Evolutionary conservation across 2,329 filamentous ascomycete genomes (phyloP), one percentile per base, ranked within the genome.

Genomic region (Fusarium subtropicale): DNA sequence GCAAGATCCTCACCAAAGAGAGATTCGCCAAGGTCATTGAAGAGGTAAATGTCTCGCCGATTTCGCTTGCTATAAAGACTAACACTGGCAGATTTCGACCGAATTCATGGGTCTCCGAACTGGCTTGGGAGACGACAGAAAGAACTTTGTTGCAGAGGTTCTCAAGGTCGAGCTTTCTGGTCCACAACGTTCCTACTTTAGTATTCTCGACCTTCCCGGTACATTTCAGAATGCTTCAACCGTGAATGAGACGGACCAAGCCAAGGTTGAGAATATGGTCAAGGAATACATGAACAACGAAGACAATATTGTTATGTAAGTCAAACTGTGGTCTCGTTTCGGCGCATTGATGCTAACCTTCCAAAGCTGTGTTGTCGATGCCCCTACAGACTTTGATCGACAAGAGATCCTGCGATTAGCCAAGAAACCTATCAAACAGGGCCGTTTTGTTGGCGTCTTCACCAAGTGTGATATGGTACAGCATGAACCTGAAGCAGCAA

Each of bases 231-330:
- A 64, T 13, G 59, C 71, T 2, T 48, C 66, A 24, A 64, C 64
- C 0, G 73, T 79, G 3, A 78, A 78, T 3, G 56, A 74, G 16
- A 36, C 64, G 15, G 80, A 81, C 20, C 74, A 72, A 59, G 45
- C 63, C 2, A 74, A 74, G 0, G 74, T 80, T 1, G 68, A 73
- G 18, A 66, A 60, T 5, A 77, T 82, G 78, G 75, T 79, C 6
- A 62, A 73, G 4, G 67, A 77, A 13, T 81, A 81, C 39, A 80
- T 81, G 77, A 71, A 64, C 16, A 74, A 76, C 16, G 68, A 70
- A 5, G 74, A 78, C 31, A 81, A 79, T 33, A 78, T 81, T 22
- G 76, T 82, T 18, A 79, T 82, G 79, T 81, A 45, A 73, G 79
- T 68, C 0, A 7, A 18, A 4, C 3, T 10, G 8, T 42, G 33